A percentile compares a stretch with the other conserved stretches of the same genome.
Evolutionary conservation across 2,329 filamentous ascomycete species (phyloP).

Genomic region (Colletotrichum viniferum): DNA sequence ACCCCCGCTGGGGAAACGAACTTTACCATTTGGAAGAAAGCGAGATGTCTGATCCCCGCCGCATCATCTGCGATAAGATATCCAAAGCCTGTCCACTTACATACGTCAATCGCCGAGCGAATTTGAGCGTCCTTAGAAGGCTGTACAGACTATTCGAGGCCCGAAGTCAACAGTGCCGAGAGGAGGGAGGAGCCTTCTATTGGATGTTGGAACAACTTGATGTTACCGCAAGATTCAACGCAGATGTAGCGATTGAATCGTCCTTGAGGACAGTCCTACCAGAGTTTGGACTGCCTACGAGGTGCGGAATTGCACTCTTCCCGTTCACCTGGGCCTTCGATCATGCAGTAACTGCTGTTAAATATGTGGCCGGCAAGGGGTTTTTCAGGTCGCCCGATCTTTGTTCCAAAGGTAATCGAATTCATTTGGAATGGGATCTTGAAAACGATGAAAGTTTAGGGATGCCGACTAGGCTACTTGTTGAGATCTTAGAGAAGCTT

Average conservation of each 20-base stretch:
- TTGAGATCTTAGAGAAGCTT: background rate
- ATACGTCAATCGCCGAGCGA: background rate
- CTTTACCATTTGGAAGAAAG: background rate
- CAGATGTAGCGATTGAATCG: background rate
- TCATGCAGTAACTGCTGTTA: background rate
- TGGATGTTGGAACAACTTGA: background rate
- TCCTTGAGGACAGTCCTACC: background rate
- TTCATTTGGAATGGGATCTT: background rate
- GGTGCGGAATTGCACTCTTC: background rate
- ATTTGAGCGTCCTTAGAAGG: background rate
- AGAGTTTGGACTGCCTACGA: fast-evolving
- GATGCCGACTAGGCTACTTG: background rate
- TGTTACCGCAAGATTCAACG: background rate
- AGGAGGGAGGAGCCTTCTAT: background rate
- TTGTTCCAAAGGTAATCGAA: background rate
- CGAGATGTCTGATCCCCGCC: background rate
- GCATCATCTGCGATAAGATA: background rate
- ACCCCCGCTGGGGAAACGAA: background rate
- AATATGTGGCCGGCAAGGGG: background rate
- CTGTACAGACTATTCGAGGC: background rate
- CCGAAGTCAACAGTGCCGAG: background rate
- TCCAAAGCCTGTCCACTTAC: background rate
- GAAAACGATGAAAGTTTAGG: background rate
- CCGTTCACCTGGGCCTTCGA: background rate
- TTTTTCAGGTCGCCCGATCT: fast-evolving